phyloP scores from a whole-genome alignment of 768 basidiomycete species.

The Kwoniella sp. region DNA sequence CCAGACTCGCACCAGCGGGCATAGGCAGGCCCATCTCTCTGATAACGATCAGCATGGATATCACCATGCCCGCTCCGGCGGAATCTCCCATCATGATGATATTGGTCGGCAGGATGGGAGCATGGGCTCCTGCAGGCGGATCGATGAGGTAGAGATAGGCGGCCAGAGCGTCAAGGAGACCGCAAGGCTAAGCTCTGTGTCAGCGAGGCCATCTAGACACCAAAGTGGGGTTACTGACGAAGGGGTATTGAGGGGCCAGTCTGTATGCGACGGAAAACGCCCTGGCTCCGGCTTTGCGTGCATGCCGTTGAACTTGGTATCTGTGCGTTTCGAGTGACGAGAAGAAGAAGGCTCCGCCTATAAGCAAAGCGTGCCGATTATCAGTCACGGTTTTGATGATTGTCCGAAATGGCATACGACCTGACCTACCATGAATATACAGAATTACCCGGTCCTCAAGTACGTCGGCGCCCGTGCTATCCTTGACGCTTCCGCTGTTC shows the following conservation, averaged over 20 bases:
- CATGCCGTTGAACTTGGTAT: conserved; percentile 51
- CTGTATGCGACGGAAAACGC: conserved; percentile 48
- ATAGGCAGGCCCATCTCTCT: conserved; percentile 46
- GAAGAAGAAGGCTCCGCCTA: conserved; percentile 51
- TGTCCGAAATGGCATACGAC: not conserved
- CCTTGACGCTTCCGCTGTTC: conserved; percentile 29
- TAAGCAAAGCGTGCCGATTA: too few relatives aligned
- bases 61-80: conserved; percentile 44
- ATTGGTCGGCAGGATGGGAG: conserved; percentile 36
- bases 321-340: conserved; percentile 51
- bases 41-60: conserved; percentile 44
- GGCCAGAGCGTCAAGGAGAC: conserved; percentile 42
- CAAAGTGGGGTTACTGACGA: conserved; percentile 30
- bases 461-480: conserved; percentile 33
- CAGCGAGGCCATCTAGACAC: too few relatives aligned
- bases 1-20: conserved; percentile 46
- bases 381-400: not conserved
- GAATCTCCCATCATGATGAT: conserved; percentile 49
- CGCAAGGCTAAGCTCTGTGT: conserved; percentile 47
- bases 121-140: conserved; percentile 41
- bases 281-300: conserved; percentile 49
- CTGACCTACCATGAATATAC: conserved; percentile 48
- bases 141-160: conserved; percentile 46
- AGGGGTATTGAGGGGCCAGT: conserved; percentile 48
- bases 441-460: conserved; percentile 43